Evolutionary conservation across 2,329 filamentous ascomycete species (phyloP).

Genomic region (Fusarium chaquense): DNA sequence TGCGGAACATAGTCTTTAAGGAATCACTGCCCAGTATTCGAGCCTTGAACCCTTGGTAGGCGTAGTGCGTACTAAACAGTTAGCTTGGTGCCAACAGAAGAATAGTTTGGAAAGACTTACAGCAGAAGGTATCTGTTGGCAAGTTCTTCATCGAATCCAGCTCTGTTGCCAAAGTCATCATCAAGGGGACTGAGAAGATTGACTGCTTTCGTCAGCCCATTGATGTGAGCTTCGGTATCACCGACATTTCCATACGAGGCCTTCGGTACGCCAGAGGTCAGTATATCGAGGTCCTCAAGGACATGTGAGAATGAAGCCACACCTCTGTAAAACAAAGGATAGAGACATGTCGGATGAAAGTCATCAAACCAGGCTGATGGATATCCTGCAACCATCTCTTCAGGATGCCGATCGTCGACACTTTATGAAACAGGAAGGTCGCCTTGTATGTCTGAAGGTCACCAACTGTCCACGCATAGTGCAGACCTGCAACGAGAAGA

Average conservation of each 20-base stretch:
- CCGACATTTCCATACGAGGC: constrained; percentile 34
- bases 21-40: constrained; percentile 31
- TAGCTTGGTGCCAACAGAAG: background rate
- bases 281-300: rapidly evolving
- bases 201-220: constrained; percentile 33
- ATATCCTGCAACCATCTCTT: constrained; percentile 35
- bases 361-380: constrained; percentile 21
- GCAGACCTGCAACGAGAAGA: constrained; percentile 34
- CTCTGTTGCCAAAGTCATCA: background rate
- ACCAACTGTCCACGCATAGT: constrained; percentile 43
- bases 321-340: constrained; percentile 41
- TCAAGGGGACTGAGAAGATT: constrained; percentile 32
- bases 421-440: constrained; percentile 42
- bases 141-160: constrained; percentile 35
- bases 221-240: constrained; percentile 38
- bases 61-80: constrained; percentile 30
- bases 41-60: constrained; percentile 40
- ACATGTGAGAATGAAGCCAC: rapidly evolving
- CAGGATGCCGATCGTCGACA: constrained; percentile 31
- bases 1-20: constrained; percentile 18
- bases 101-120: background rate
- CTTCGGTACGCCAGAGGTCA: background rate
- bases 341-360: constrained; percentile 38
- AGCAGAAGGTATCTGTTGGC: constrained; percentile 40
- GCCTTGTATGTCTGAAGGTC: constrained; percentile 34